Evolutionary conservation across 345 rosid species (phyloP).

Genomic region (Odontarrhena argentea): DNA sequence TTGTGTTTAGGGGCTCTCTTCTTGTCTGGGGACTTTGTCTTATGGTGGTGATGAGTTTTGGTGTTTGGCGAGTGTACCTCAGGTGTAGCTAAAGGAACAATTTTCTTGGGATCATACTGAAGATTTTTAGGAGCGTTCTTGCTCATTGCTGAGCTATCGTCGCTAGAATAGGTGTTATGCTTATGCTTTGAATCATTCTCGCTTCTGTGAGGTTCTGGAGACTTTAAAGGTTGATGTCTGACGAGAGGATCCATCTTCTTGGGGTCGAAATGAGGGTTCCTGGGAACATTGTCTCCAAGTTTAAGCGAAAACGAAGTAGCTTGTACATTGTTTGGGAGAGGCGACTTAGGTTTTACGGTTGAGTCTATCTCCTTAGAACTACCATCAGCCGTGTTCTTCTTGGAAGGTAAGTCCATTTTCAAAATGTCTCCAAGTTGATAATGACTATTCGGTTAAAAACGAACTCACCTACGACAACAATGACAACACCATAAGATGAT

Average conservation of each 20-base stretch:
- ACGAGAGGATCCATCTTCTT: constrained; percentile 55
- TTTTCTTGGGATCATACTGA: constrained; percentile 40
- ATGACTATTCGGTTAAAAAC: constrained; percentile 11
- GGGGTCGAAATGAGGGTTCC: constrained; percentile 50
- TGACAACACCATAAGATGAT: neutral
- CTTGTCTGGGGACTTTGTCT: constrained; percentile 30
- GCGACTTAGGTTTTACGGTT: constrained; percentile 35
- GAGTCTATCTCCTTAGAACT: constrained; percentile 38
- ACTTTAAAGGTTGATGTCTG: constrained; percentile 37
- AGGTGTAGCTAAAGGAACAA: constrained; percentile 38
- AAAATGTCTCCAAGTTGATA: constrained; percentile 15
- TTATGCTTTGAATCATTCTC: constrained; percentile 33
- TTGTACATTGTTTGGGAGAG: constrained; percentile 28
- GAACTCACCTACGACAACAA: constrained; percentile 30
- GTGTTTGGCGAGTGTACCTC: constrained; percentile 25
- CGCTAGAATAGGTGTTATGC: constrained; percentile 28
- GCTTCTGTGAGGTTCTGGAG: constrained; percentile 34
- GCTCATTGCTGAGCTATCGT: constrained; percentile 30
- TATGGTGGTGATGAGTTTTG: constrained; percentile 23
- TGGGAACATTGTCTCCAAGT: constrained; percentile 47
- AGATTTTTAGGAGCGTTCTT: constrained; percentile 28
- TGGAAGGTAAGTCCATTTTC: constrained; percentile 41
- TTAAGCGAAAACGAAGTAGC: constrained; percentile 35
- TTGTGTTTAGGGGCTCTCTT: constrained; percentile 39
- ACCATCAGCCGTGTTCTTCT: constrained; percentile 31